phyloP scores from a whole-genome alignment of 2,329 filamentous ascomycete species.

The Sporothrix euskadiensis region DNA sequence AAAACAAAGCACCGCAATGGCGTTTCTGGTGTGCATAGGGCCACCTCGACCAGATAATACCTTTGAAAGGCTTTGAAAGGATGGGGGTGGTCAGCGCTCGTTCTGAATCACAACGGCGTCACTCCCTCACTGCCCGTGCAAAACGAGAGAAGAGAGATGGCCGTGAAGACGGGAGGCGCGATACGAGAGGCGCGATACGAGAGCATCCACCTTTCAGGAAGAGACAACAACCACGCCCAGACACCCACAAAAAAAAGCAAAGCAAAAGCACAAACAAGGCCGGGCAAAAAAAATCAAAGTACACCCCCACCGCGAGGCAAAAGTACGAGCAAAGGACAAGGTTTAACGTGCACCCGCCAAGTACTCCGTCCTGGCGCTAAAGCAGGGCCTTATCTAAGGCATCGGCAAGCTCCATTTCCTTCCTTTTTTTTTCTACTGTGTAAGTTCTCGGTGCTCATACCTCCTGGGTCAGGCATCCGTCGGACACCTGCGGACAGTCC shows the following conservation, averaged over 20 bases:
- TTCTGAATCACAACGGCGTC: slow-evolving; percentile 13
- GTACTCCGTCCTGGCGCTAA: slow-evolving; percentile 6
- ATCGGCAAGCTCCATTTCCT: neutral
- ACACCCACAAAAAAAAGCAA: neutral
- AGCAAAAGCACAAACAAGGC: neutral
- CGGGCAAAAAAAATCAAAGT: neutral
- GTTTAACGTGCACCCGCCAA: neutral
- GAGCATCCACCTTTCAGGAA: slow-evolving; percentile 10
- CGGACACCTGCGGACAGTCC: slow-evolving; percentile 11
- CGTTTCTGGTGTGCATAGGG: neutral
- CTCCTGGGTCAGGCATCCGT: neutral
- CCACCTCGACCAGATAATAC: neutral
- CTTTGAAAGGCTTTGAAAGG: neutral
- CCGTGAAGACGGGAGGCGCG: neutral
- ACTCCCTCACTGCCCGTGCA: neutral
- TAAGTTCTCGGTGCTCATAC: neutral
- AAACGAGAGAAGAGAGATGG: neutral
- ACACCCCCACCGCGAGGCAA: neutral
- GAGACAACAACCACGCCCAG: neutral
- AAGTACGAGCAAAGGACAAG: neutral
- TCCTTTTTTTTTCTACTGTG: no score
- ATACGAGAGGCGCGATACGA: slow-evolving; percentile 3
- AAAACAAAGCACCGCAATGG: neutral
- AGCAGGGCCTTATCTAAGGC: slow-evolving; percentile 18
- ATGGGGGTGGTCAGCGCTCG: slow-evolving; percentile 1